A percentile compares a stretch with the other conserved stretches of the same genome.
These are phyloP conservation scores for Borovskyia barvae DNA, from an alignment of 208 protist genomes.

Conservation along the genomic window DNA sequence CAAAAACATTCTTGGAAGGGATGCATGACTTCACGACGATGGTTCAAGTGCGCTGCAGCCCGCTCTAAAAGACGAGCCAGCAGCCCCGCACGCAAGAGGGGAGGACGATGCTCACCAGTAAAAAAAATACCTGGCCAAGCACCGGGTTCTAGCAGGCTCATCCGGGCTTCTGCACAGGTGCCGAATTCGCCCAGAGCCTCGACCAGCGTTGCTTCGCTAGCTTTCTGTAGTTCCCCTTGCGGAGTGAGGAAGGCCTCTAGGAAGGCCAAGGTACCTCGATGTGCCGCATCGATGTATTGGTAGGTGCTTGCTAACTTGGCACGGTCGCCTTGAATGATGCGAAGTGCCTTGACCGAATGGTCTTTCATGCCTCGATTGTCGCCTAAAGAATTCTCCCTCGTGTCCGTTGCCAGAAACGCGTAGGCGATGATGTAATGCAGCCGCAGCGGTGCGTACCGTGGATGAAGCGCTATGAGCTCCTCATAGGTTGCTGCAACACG, in stretches of 20 bases:
- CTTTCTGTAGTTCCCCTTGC: slow-evolving; percentile 1
- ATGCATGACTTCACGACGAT: slow-evolving; percentile 3
- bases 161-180: not conserved
- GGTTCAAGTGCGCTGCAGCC: slow-evolving; percentile 9
- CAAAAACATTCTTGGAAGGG: slow-evolving; percentile 10
- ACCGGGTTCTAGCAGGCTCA: not conserved
- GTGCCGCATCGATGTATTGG: slow-evolving; percentile 22
- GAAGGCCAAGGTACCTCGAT: slow-evolving; percentile 33
- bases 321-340: slow-evolving; percentile 17
- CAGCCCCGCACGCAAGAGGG: slow-evolving; percentile 8
- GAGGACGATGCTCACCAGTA: slow-evolving; percentile 10
- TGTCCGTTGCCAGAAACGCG: slow-evolving; percentile 6
- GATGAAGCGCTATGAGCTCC: slow-evolving; percentile 81
- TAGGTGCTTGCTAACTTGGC: slow-evolving; percentile 8
- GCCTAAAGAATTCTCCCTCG: not conserved
- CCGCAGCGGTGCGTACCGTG: slow-evolving; percentile 55
- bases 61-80: slow-evolving; percentile 5
- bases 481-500: slow-evolving; percentile 65
- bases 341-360: slow-evolving; percentile 18
- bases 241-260: slow-evolving; percentile 44
- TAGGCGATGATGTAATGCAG: slow-evolving; percentile 61
- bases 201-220: slow-evolving; percentile 10
- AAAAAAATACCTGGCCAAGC: slow-evolving; percentile 5
- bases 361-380: not conserved
- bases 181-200: slow-evolving; percentile 2